Base-by-base conservation (phyloP, 2,329 filamentous ascomycete genomes). In the Epichloe festucae region DNA sequence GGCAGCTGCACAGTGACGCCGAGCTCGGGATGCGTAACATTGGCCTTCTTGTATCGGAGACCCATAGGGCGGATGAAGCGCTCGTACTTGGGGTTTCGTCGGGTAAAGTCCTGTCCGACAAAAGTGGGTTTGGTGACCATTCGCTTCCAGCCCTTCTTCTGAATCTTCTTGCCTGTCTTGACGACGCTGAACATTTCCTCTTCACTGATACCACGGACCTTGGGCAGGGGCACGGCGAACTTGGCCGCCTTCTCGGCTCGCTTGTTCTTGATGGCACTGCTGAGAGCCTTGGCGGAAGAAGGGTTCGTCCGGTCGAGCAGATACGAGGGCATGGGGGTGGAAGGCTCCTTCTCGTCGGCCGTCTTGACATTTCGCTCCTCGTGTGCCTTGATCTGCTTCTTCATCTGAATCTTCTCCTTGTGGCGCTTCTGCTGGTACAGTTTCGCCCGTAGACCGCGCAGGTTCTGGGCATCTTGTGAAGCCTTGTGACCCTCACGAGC, bases 171-270 rank as follows among this genome's bases (percentile, higher is more conserved):
- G 62, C 93, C 91, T 35, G 91, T 97, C 73, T 89, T 89, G 63
- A 97, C 82, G 14, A 95, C 90, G 71, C 88, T 91, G 76, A 97
- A 97, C 85, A 96, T 91, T 74, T 95, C 91, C 76, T 95, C 89
- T 73, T 97, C 91, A 59, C 81, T 83, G 60, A 97, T 96, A 53
- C 67, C 91, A 63, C 87, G 81, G 44, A 97, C 93, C 73, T 95
- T 96, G 38, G 93, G 93, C 63, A 98, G 69, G 2, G 93, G 93
- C 40, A 97, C 93, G 35, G 79, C 80, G 67, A 96, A 97, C 65
- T 91, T 87, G 48, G 93, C 93, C 6, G 90, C 89, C 78, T 96
- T 95, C 69, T 95, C 94, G 56, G 79, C 79, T 41, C 93, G 79
- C 77, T 95, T 95, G 70, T 96, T 89, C 79, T 97, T 98, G 73